phyloP scores from a whole-genome alignment of 768 basidiomycete genomes.

The Mycena alexandri region DNA sequence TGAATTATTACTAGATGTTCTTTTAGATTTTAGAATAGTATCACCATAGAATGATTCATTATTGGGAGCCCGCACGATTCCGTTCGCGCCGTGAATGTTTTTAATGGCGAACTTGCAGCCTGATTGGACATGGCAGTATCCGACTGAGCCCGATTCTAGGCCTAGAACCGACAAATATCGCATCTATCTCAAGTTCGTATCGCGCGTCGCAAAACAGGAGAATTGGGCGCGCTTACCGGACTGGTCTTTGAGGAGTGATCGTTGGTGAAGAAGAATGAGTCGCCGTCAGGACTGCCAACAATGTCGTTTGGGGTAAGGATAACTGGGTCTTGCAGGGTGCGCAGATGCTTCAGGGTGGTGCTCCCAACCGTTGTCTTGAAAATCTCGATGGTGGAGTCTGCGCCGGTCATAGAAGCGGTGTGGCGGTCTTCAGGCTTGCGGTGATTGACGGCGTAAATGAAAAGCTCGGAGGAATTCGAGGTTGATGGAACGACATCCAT shows the following conservation, averaged over 20 bases:
- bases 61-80: conserved; percentile 63
- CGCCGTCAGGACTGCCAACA: conserved; percentile 73
- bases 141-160: conserved; percentile 61
- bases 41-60: conserved; percentile 73
- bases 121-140: conserved; percentile 67
- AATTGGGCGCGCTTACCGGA: conserved; percentile 54
- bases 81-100: conserved; percentile 69
- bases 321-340: conserved; percentile 67
- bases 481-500: conserved; percentile 75
- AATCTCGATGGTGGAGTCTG: conserved; percentile 79
- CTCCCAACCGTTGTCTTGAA: conserved; percentile 67
- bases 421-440: conserved; percentile 60
- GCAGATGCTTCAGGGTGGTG: conserved; percentile 62
- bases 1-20: no score
- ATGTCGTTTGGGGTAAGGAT: conserved; percentile 80
- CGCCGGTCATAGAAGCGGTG: conserved; percentile 62
- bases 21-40: no score
- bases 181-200: conserved; percentile 29
- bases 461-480: conserved; percentile 62
- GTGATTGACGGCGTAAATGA: conserved; percentile 81
- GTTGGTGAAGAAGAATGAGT: conserved; percentile 79
- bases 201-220: not conserved
- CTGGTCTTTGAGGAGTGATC: conserved; percentile 69
- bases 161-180: conserved; percentile 45
- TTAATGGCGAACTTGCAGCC: conserved; percentile 73